phyloP scores from a whole-genome alignment of 768 basidiomycete genomes.

The Mycena rebaudengoi region DNA sequence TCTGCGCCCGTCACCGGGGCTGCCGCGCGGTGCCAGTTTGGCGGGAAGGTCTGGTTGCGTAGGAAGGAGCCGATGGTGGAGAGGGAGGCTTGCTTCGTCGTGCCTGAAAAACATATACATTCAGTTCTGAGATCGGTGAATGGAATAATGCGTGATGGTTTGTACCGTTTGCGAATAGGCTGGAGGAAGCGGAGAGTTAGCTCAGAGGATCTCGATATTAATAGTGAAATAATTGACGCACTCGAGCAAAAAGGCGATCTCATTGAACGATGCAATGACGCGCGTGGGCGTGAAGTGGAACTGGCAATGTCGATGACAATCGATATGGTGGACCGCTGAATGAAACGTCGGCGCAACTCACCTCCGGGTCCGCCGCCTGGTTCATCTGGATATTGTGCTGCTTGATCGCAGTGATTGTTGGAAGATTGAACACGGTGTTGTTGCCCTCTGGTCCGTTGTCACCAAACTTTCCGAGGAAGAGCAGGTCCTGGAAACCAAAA shows the following conservation, averaged over 20 bases:
- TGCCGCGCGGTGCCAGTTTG: conserved; percentile 1
- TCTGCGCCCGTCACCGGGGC: neutral
- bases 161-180: neutral
- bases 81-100: neutral
- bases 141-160: neutral
- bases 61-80: conserved; percentile 1
- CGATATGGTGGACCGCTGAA: neutral
- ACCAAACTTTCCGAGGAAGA: neutral
- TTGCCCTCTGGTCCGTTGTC: no score
- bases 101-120: no score
- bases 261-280: neutral
- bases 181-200: neutral
- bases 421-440: neutral
- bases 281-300: neutral
- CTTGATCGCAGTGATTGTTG: neutral
- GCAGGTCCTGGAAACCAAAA: neutral
- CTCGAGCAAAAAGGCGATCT: no score
- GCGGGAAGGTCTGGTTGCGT: conserved; percentile 5
- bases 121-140: no score
- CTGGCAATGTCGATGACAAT: neutral
- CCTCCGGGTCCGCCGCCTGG: no score
- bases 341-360: neutral
- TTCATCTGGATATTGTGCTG: neutral
- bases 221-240: neutral
- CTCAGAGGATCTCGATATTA: neutral